Evolutionary conservation across 2,329 filamentous ascomycete species (phyloP).

Genomic region (Teratosphaeria destructans): DNA sequence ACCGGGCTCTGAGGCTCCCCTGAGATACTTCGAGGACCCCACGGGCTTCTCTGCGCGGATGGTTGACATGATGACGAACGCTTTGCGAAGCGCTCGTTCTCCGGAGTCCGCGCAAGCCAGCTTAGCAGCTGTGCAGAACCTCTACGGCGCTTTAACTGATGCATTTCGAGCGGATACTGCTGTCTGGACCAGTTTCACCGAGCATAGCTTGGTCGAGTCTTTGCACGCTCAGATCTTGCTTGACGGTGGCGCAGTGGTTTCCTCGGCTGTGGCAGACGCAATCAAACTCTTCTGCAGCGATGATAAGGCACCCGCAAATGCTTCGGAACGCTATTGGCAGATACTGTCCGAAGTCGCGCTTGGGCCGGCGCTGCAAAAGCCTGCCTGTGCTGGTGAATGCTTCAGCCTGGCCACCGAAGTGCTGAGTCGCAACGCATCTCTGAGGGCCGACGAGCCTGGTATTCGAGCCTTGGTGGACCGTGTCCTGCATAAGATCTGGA

Average conservation of each 20-base stretch:
- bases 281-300: conserved; percentile 18
- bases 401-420: conserved; percentile 12
- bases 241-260: conserved; percentile 7
- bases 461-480: conserved; percentile 11
- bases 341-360: conserved; percentile 11
- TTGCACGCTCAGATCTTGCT: conserved; percentile 27
- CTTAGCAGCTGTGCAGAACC: background rate
- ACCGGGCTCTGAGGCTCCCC: conserved; percentile 4
- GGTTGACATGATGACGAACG: conserved; percentile 6
- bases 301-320: conserved; percentile 3
- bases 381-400: conserved; percentile 7
- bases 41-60: conserved; percentile 12
- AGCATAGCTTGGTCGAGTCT: conserved; percentile 19
- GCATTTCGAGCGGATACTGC: conserved; percentile 5
- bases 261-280: conserved; percentile 4
- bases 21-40: conserved; percentile 14
- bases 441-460: conserved; percentile 10
- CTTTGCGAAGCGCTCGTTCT: background rate
- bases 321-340: conserved; percentile 14
- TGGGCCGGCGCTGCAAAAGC: conserved; percentile 9
- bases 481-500: conserved; percentile 10
- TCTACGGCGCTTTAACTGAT: conserved; percentile 3
- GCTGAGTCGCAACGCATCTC: conserved; percentile 6
- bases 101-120: background rate
- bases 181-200: conserved; percentile 18